These are phyloP conservation scores for Cyberlindnera meyerae DNA, from an alignment of 805 yeast genomes.

Conservation along the genomic window DNA sequence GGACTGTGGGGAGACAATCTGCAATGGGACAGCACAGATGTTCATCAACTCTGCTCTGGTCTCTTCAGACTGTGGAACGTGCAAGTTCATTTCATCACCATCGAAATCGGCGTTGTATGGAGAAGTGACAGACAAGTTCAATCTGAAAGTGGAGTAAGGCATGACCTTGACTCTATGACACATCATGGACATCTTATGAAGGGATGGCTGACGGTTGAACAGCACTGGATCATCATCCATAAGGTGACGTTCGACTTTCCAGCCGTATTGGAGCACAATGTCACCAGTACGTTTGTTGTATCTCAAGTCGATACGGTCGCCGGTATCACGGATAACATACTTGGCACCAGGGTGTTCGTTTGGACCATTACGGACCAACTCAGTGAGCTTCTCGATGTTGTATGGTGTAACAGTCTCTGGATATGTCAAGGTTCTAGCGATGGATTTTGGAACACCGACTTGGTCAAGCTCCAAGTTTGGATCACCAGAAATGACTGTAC, in stretches of 20 bases:
- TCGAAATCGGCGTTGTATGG: slow-evolving; percentile 99
- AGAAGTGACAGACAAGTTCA: slow-evolving; percentile 94
- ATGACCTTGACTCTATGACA: slow-evolving; percentile 96
- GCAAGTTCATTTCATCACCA: slow-evolving; percentile 99
- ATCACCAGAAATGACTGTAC: slow-evolving; percentile 99
- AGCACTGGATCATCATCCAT: slow-evolving; percentile 97
- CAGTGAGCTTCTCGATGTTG: slow-evolving; percentile 89
- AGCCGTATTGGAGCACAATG: slow-evolving; percentile 94
- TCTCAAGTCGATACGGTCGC: slow-evolving; percentile 96
- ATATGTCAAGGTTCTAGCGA: slow-evolving; percentile 91
- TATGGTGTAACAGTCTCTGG: slow-evolving; percentile 98
- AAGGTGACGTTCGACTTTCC: slow-evolving; percentile 98
- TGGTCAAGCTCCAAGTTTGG: slow-evolving; percentile 96
- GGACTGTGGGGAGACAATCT: slow-evolving; percentile 96
- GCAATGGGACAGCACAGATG: slow-evolving; percentile 94
- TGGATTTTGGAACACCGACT: slow-evolving; percentile 97
- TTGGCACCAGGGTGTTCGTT: slow-evolving; percentile 99
- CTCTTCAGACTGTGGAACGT: slow-evolving; percentile 97
- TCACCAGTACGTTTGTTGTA: slow-evolving; percentile 98
- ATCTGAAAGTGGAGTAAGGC: slow-evolving; percentile 97
- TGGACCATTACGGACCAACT: slow-evolving; percentile 94
- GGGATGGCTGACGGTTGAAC: slow-evolving; percentile 98
- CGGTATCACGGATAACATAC: slow-evolving; percentile 95
- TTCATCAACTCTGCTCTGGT: slow-evolving; percentile 94
- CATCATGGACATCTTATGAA: slow-evolving; percentile 99